Percentiles rank a stretch among this genome's conserved stretches.
phyloP scores from a whole-genome alignment of 2,329 filamentous ascomycete genomes.

The Akanthomyces muscarius region DNA sequence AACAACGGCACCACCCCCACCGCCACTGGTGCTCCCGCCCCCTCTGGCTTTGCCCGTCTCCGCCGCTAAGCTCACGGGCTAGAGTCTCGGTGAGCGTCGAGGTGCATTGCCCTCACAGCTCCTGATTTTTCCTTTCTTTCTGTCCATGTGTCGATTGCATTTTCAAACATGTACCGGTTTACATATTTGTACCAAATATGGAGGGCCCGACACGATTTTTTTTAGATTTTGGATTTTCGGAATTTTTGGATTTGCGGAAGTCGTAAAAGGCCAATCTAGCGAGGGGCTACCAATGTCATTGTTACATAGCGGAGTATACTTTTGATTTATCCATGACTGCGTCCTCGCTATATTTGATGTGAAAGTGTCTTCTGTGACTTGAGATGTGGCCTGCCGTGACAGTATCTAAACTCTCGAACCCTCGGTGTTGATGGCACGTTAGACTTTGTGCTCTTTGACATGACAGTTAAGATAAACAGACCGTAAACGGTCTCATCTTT shows the following conservation, averaged over 20 bases:
- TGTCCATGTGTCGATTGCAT: slow-evolving; percentile 5
- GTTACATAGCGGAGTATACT: slow-evolving; percentile 13
- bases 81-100: not conserved
- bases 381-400: not conserved
- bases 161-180: not conserved
- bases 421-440: too few species aligned
- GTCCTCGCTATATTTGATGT: not conserved
- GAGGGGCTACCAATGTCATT: slow-evolving; percentile 13
- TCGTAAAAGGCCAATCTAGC: slow-evolving; percentile 9
- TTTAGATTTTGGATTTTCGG: not conserved
- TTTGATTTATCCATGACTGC: slow-evolving; percentile 4
- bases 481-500: too few species aligned
- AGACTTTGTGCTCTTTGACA: too few species aligned
- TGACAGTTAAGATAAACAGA: too few species aligned
- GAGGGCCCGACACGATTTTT: not conserved
- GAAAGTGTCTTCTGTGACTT: not conserved
- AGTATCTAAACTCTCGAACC: too few species aligned
- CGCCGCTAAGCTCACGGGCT: slow-evolving; percentile 27
- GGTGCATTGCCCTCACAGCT: not conserved
- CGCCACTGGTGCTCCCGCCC: slow-evolving; percentile 29
- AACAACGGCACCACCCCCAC: slow-evolving; percentile 34
- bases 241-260: slow-evolving; percentile 8
- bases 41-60: slow-evolving; percentile 35
- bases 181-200: not conserved
- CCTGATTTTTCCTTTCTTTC: not conserved